phyloP scores from a whole-genome alignment of 2,329 filamentous ascomycete species.

The Penicillium italicum region DNA sequence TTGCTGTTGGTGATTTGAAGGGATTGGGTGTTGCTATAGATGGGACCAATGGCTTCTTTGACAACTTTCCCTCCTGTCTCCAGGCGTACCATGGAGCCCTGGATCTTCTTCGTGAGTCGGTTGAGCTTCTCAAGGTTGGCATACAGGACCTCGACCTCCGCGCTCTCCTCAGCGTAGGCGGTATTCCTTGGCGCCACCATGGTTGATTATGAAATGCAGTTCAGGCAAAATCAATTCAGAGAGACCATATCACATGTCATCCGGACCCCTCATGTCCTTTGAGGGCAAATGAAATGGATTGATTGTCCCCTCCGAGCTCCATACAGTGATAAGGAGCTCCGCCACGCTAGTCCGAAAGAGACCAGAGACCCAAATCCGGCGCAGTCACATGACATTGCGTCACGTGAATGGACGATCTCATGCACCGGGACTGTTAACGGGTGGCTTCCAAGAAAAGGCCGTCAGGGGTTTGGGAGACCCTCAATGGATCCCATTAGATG shows the following conservation, averaged over 20 bases:
- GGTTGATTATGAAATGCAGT: conserved; percentile 8
- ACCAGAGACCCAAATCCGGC: background rate
- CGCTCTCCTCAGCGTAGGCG: conserved; percentile 62
- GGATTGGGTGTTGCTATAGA: conserved; percentile 86
- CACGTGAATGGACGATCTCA: conserved; percentile 24
- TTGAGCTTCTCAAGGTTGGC: conserved; percentile 85
- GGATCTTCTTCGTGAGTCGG: conserved; percentile 90
- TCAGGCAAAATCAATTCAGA: conserved; percentile 16
- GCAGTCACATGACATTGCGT: background rate
- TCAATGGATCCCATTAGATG: conserved; percentile 22
- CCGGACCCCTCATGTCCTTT: conserved; percentile 2
- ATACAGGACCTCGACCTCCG: conserved; percentile 63
- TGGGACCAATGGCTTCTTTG: conserved; percentile 83
- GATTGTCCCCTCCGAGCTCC: conserved; percentile 6
- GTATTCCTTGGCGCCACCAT: conserved; percentile 57
- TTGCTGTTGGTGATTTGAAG: conserved; percentile 86
- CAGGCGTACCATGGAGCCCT: conserved; percentile 76
- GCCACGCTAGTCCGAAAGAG: conserved; percentile 23
- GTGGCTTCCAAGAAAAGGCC: conserved; percentile 7
- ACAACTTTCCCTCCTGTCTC: conserved; percentile 88
- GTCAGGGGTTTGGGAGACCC: conserved; percentile 17
- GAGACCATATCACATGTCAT: conserved; percentile 19
- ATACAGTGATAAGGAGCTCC: conserved; percentile 18
- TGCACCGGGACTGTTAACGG: conserved; percentile 1
- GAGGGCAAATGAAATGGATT: background rate